These are phyloP conservation scores for Fraxinus sp. DNA, from an alignment of 305 asterid species.

Conservation along the genomic window DNA sequence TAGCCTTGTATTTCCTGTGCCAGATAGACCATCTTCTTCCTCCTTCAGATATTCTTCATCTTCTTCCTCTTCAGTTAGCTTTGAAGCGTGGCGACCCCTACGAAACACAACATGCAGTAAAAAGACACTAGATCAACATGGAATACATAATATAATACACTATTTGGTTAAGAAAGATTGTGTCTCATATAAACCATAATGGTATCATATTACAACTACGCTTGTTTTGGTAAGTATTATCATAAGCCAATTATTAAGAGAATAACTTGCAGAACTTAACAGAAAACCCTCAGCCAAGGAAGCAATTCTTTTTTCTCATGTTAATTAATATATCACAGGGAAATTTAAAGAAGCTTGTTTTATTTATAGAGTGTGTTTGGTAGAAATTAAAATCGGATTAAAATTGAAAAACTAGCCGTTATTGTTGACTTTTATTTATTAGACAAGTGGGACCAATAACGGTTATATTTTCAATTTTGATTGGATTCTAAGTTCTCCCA, in stretches of 20 bases:
- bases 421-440: no score
- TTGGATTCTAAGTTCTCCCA: no score
- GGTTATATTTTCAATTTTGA: no score
- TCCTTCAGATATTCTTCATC: slow-evolving; percentile 95
- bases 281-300: not conserved
- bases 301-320: not conserved
- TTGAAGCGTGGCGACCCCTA: slow-evolving; percentile 99
- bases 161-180: not conserved
- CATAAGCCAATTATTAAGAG: not conserved
- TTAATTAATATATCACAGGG: not conserved
- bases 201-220: not conserved
- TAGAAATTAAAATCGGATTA: no score
- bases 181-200: not conserved
- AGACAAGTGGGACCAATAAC: no score
- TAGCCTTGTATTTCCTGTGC: slow-evolving; percentile 80
- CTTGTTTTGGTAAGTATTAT: not conserved
- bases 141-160: not conserved
- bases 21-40: slow-evolving; percentile 78
- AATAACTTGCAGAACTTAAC: not conserved
- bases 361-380: not conserved
- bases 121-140: not conserved
- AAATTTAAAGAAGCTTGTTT: not conserved
- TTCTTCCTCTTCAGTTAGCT: slow-evolving; percentile 97
- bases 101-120: slow-evolving; percentile 24
- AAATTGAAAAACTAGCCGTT: no score